These are phyloP conservation scores for Bipolaris bicolor DNA, from an alignment of 2,329 filamentous ascomycete species.

Conservation along the genomic window DNA sequence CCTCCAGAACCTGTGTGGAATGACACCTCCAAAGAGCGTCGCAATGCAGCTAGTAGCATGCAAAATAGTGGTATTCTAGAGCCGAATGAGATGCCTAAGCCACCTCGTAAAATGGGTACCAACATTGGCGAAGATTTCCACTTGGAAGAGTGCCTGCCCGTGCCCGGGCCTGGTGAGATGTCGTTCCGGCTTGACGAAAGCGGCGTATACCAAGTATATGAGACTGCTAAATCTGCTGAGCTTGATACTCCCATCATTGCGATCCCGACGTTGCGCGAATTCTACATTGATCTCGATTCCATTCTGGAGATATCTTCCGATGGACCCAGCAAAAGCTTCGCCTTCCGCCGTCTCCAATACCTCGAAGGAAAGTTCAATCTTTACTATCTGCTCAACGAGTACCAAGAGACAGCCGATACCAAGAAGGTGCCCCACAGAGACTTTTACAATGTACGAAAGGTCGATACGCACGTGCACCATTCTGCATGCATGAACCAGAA, in stretches of 20 bases:
- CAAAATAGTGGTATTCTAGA: slow-evolving; percentile 47
- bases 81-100: slow-evolving; percentile 44
- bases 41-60: slow-evolving; percentile 47
- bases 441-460: slow-evolving; percentile 98
- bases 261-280: slow-evolving; percentile 92
- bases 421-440: slow-evolving; percentile 97
- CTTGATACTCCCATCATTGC: slow-evolving; percentile 73
- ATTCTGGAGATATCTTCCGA: slow-evolving; percentile 91
- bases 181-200: slow-evolving; percentile 79
- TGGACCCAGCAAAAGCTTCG: slow-evolving; percentile 95
- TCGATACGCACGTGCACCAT: slow-evolving; percentile 98
- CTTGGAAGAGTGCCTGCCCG: slow-evolving; percentile 75
- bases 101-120: slow-evolving; percentile 81
- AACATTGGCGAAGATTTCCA: slow-evolving; percentile 93
- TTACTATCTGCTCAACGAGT: slow-evolving; percentile 91
- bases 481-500: slow-evolving; percentile 99
- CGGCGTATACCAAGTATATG: slow-evolving; percentile 92
- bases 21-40: slow-evolving; percentile 58
- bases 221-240: slow-evolving; percentile 67
- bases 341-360: slow-evolving; percentile 92
- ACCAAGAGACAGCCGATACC: slow-evolving; percentile 96
- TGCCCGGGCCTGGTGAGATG: slow-evolving; percentile 74
- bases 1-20: slow-evolving; percentile 92
- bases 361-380: slow-evolving; percentile 97
- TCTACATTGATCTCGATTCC: slow-evolving; percentile 90